A percentile compares a stretch with the other conserved stretches of the same genome.
These are phyloP conservation scores for Aspergillus fischeri DNA, from an alignment of 2,329 filamentous ascomycete genomes.

Conservation along the genomic window DNA sequence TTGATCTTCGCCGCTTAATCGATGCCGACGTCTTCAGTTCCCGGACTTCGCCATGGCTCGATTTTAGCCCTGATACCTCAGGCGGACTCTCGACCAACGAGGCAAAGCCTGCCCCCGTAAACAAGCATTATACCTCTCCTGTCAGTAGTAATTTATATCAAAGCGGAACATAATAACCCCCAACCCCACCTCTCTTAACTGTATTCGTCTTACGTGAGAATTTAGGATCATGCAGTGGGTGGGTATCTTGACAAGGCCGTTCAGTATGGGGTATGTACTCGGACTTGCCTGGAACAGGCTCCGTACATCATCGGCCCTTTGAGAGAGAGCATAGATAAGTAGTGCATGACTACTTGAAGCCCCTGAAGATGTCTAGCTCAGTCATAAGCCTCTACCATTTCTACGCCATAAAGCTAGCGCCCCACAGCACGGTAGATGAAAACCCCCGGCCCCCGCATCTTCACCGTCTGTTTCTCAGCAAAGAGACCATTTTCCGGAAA, in stretches of 20 bases:
- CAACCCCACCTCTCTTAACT: too few species aligned
- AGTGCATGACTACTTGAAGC: too few species aligned
- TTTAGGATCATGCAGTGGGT: not conserved
- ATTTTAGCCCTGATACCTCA: not conserved
- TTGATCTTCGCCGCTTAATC: not conserved
- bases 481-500: not conserved
- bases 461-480: not conserved
- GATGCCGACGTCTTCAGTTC: not conserved
- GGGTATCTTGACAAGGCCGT: not conserved
- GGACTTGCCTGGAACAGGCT: too few species aligned
- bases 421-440: too few species aligned
- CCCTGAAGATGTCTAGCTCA: not conserved
- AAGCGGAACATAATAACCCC: too few species aligned
- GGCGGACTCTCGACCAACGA: not conserved
- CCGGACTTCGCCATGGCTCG: not conserved
- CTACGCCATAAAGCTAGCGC: not conserved
- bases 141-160: too few species aligned
- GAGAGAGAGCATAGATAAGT: too few species aligned
- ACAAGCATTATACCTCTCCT: not conserved
- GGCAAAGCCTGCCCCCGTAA: not conserved
- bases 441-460: not conserved
- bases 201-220: not conserved
- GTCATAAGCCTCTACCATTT: not conserved
- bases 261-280: too few species aligned
- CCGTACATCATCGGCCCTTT: too few species aligned